Evolutionary conservation across 805 yeast species (phyloP).

Genomic region (Saccharomyces eubayanus): DNA sequence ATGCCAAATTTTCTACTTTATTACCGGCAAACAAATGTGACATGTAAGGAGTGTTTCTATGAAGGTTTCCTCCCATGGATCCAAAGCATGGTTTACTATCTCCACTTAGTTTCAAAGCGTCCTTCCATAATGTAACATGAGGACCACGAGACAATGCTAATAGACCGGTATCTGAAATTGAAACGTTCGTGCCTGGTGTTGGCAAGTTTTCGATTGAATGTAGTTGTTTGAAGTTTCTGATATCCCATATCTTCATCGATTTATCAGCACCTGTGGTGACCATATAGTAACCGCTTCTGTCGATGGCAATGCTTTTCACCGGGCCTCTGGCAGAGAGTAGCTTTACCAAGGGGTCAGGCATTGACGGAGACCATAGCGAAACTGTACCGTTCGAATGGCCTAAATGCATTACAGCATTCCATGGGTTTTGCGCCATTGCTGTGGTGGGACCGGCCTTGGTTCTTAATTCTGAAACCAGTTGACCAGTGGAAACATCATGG

Average conservation of each 20-base stretch:
- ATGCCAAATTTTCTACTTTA: slow-evolving; percentile 55
- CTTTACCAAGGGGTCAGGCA: slow-evolving; percentile 78
- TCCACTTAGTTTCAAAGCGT: slow-evolving; percentile 43
- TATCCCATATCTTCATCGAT: slow-evolving; percentile 84
- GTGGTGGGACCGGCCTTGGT: slow-evolving; percentile 88
- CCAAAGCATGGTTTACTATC: slow-evolving; percentile 44
- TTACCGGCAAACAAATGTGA: slow-evolving; percentile 77
- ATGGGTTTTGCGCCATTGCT: slow-evolving; percentile 83
- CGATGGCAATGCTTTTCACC: slow-evolving; percentile 72
- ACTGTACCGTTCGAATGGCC: slow-evolving; percentile 94
- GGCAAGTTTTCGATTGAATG: slow-evolving; percentile 57
- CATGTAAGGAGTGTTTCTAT: slow-evolving; percentile 74
- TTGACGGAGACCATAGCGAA: slow-evolving; percentile 86
- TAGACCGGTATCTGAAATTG: slow-evolving; percentile 81
- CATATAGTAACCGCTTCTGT: slow-evolving; percentile 91
- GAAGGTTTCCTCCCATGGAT: slow-evolving; percentile 27
- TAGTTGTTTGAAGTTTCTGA: slow-evolving; percentile 69
- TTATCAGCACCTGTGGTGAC: slow-evolving; percentile 86
- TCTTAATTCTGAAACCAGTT: slow-evolving; percentile 68
- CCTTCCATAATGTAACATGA: slow-evolving; percentile 91
- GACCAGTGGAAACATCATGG: slow-evolving; percentile 94
- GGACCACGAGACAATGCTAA: slow-evolving; percentile 93
- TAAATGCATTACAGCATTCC: slow-evolving; percentile 89
- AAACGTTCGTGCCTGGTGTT: slow-evolving; percentile 73
- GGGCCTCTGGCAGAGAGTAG: slow-evolving; percentile 81